Evolutionary conservation across 2,329 filamentous ascomycete genomes (phyloP), one percentile per base, ranked within the genome.

Genomic region (Dactylella cylindrospora): DNA sequence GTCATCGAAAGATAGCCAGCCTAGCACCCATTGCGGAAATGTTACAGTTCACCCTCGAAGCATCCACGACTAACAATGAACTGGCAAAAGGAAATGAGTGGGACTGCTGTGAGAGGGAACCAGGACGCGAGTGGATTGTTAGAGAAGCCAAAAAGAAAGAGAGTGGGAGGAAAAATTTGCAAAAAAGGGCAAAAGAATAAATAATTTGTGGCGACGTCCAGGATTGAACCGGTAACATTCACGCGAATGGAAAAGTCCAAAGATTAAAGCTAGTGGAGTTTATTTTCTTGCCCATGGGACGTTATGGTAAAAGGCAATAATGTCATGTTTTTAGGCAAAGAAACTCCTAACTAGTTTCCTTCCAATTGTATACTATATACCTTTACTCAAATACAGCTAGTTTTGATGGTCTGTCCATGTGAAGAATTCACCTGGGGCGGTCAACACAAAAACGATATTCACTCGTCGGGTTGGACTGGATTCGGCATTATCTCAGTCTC

Each of bases 251-350:
- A 26, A 31, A 33, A 32, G 39, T 54, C 57, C 57, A 62, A 62
- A 62, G 57, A 62, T 62, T 62, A 15, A 62, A 62, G 57, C 57
- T 62, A 62, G 57, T 62, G 57, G 57, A 62, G 57, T 54, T 54
- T 29, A 15, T 54, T 62, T 62, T 62, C 57, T 62, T 62, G 57
- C 57, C 57, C 57, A 62, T 62, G 57, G 57, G 57, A 62, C 57
- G 57, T 62, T 62, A 62, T 62, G 57, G 57, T 62, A 62, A 62
- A 62, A 62, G 57, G 57, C 57, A 62, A 62, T 62, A 62, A 62
- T 62, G 57, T 62, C 57, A 62, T 62, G 57, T 62, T 62, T 62
- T 62, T 62, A 62, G 57, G 57, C 57, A 62, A 62, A 62, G 57
- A 62, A 62, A 62, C 57, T 62, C 57, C 57, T 44, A 47, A 50